Conservation (phyloP, 306 rosid genomes). For the Glycine tomentella region DNA sequence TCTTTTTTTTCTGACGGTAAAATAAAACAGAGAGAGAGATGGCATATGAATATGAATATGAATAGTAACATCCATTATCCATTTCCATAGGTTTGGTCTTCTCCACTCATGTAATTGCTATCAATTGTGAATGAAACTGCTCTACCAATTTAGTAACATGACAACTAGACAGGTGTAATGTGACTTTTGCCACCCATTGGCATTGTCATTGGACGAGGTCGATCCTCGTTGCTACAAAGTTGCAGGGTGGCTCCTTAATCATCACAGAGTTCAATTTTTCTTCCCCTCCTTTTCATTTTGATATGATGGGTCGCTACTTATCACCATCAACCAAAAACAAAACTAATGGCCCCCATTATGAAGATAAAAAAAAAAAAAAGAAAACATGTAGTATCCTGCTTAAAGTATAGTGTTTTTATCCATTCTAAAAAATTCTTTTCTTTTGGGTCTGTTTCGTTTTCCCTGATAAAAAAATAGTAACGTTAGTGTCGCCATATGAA, state of each 20-base stretch:
- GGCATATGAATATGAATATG: neutral
- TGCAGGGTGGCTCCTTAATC: slow-evolving; percentile 7
- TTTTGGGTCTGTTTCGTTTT: neutral
- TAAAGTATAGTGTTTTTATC: neutral
- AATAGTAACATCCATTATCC: slow-evolving; percentile 9
- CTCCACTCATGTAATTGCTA: neutral
- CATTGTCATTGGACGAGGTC: slow-evolving; percentile 7
- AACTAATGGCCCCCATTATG: neutral
- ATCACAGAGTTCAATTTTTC: neutral
- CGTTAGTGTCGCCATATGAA: neutral
- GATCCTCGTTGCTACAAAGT: slow-evolving; percentile 21
- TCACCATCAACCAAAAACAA: slow-evolving; percentile 12
- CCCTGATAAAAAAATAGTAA: neutral
- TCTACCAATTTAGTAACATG: slow-evolving; percentile 1
- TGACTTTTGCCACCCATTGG: slow-evolving; percentile 35
- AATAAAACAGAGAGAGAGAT: slow-evolving; percentile 4
- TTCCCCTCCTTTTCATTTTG: neutral
- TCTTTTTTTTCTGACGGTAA: slow-evolving; percentile 17
- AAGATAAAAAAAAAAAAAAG: neutral
- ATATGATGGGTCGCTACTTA: neutral
- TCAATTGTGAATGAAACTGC: slow-evolving; percentile 15
- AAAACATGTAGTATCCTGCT: neutral
- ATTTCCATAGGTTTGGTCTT: slow-evolving; percentile 22
- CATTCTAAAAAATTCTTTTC: neutral
- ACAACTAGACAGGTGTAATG: slow-evolving; percentile 9